phyloP scores from a whole-genome alignment of 306 rosid species.

The Cucurbita ficifolia region DNA sequence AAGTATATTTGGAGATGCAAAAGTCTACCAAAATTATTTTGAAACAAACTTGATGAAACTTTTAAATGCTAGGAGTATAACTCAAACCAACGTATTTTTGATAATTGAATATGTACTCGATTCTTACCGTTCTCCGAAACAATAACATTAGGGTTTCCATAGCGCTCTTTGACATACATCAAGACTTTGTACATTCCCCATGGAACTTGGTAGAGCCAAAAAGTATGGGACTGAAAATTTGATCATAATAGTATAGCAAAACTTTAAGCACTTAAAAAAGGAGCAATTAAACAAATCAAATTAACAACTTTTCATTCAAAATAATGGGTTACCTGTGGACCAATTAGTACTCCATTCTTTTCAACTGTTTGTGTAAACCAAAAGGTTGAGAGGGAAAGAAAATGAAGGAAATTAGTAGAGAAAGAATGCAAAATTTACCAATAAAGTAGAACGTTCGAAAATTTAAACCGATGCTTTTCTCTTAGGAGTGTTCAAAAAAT shows the following conservation, averaged over 20 bases:
- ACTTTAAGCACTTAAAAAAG: not conserved
- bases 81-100: too few species aligned
- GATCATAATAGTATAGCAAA: not conserved
- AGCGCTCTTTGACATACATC: conserved; percentile 55
- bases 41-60: too few species aligned
- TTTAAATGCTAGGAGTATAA: too few species aligned
- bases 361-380: conserved; percentile 19
- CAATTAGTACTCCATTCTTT: conserved; percentile 67
- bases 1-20: too few species aligned
- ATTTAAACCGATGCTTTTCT: too few species aligned
- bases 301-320: not conserved
- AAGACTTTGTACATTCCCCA: conserved; percentile 84
- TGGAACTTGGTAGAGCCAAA: conserved; percentile 86
- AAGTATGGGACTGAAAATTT: conserved; percentile 45
- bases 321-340: conserved; percentile 41
- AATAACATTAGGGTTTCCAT: conserved; percentile 62
- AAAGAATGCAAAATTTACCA: too few species aligned
- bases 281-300: not conserved
- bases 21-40: too few species aligned
- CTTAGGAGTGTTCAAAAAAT: too few species aligned
- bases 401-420: not conserved
- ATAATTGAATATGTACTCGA: too few species aligned
- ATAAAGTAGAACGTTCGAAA: too few species aligned
- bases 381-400: not conserved
- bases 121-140: conserved; percentile 66